These are phyloP conservation scores for Talaromyces sp. DNA, from an alignment of 2,329 filamentous ascomycete genomes.

Conservation along the genomic window DNA sequence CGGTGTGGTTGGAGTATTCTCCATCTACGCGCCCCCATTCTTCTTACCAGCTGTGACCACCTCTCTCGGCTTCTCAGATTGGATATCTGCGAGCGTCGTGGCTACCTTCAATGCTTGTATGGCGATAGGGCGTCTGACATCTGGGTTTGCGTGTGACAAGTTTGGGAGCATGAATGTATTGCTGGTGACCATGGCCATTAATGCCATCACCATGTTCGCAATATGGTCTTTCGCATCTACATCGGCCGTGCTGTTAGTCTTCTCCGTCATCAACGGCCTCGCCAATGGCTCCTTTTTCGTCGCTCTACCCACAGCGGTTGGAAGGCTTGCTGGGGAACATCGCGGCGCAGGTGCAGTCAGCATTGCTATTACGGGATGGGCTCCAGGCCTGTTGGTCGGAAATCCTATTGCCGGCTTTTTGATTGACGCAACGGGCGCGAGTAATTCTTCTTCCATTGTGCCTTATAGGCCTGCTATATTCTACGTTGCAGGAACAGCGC, in stretches of 20 bases:
- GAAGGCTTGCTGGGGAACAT: background rate
- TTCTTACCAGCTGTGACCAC: background rate
- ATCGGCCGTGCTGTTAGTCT: background rate
- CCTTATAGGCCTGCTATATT: background rate
- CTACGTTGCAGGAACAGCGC: background rate
- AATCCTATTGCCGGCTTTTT: background rate
- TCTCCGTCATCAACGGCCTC: background rate
- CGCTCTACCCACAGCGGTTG: background rate
- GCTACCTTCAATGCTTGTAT: slow-evolving; percentile 1
- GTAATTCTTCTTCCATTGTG: background rate
- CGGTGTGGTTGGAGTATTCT: background rate
- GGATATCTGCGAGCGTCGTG: background rate
- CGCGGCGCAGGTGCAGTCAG: background rate
- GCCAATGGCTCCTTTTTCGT: slow-evolving; percentile 2
- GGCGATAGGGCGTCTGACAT: background rate
- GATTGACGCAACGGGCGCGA: background rate
- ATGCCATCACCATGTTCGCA: background rate
- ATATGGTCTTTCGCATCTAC: slow-evolving; percentile 1
- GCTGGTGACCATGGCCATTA: background rate
- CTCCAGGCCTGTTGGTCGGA: background rate
- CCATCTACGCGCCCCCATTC: background rate
- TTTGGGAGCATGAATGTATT: background rate
- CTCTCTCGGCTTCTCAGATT: background rate
- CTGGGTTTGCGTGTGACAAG: background rate
- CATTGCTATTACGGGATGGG: background rate